Conservation (phyloP, 2,329 filamentous ascomycete genomes). For the Calonectria henricotiae region DNA sequence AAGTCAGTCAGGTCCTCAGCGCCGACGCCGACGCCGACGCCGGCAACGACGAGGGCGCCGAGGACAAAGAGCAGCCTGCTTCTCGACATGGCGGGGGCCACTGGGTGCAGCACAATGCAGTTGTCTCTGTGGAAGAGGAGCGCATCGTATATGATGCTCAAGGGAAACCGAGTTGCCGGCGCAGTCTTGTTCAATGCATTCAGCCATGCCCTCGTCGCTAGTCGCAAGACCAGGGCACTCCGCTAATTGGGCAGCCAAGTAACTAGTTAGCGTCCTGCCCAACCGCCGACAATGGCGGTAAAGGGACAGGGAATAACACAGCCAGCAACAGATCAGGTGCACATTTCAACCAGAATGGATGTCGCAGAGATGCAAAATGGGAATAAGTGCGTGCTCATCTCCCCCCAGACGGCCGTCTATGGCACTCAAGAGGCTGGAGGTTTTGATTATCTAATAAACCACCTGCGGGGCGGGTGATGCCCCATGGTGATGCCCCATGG, state of each 20-base stretch:
- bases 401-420: no score
- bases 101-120: background rate
- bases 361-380: background rate
- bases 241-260: constrained; percentile 14
- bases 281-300: background rate
- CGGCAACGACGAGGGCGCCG: constrained; percentile 4
- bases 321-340: background rate
- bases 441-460: no score
- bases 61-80: background rate
- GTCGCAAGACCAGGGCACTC: background rate
- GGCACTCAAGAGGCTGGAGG: no score
- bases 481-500: no score
- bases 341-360: background rate
- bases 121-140: background rate
- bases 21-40: background rate
- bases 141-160: background rate
- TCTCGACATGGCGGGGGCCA: background rate
- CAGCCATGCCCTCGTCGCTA: constrained; percentile 6
- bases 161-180: background rate
- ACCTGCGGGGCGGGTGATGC: no score
- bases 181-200: background rate
- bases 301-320: background rate
- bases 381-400: background rate
- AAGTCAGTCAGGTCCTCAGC: constrained; percentile 19
- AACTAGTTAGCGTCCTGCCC: background rate